A percentile compares a stretch with the other conserved stretches of the same genome.
phyloP scores from a whole-genome alignment of 2,329 filamentous ascomycete genomes.

The Phoma sp. region DNA sequence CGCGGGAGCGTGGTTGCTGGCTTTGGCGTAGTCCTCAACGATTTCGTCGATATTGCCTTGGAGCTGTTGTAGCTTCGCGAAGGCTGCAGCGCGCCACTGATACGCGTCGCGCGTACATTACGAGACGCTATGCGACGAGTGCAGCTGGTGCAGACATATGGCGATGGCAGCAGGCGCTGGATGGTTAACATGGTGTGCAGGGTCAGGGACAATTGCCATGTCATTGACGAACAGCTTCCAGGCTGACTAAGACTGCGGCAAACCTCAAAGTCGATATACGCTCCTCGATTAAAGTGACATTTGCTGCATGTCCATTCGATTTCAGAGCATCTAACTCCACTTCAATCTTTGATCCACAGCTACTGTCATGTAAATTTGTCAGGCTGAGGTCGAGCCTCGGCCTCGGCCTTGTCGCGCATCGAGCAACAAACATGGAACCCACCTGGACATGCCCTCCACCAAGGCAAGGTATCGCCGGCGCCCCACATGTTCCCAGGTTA shows the following conservation, averaged over 20 bases:
- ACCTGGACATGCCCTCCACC: slow-evolving; percentile 14
- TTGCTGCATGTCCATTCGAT: not conserved
- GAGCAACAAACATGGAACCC: slow-evolving; percentile 11
- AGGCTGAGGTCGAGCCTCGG: slow-evolving; percentile 16
- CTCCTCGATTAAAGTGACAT: not conserved
- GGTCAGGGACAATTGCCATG: slow-evolving; percentile 12
- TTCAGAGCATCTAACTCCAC: not conserved
- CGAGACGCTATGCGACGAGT: slow-evolving; percentile 22
- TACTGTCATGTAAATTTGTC: slow-evolving; percentile 14
- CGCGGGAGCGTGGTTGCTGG: not conserved
- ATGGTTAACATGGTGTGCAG: slow-evolving; percentile 32
- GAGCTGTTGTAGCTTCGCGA: slow-evolving; percentile 13
- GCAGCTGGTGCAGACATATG: slow-evolving; percentile 39
- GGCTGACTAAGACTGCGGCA: slow-evolving; percentile 23
- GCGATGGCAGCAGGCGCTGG: slow-evolving; percentile 17
- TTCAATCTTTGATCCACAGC: not conserved
- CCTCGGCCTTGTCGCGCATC: slow-evolving; percentile 1
- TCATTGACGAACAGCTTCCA: slow-evolving; percentile 8
- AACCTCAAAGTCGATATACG: not conserved
- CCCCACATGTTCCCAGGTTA: slow-evolving; percentile 16
- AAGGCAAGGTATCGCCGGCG: slow-evolving; percentile 12
- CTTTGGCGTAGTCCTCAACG: slow-evolving; percentile 13
- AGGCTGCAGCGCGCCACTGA: not conserved
- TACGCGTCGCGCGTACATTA: not conserved
- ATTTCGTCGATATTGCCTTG: slow-evolving; percentile 6